Evolutionary conservation across 2,329 filamentous ascomycete genomes (phyloP).

Genomic region (Curvularia spicifera): DNA sequence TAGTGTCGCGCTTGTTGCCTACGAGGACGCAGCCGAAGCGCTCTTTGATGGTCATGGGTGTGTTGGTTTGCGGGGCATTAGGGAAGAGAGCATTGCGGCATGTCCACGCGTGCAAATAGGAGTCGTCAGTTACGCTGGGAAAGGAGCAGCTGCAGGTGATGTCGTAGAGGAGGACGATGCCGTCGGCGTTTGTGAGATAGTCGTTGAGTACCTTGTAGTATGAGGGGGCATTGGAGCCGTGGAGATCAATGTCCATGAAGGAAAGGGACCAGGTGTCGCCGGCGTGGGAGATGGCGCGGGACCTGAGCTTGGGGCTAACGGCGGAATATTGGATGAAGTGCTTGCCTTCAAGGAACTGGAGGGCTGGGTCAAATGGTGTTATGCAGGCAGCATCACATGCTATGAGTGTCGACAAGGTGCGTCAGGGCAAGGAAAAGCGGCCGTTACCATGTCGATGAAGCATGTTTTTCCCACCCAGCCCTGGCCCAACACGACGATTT

Average conservation of each 20-base stretch:
- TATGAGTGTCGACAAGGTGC: background rate
- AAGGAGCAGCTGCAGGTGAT: conserved; percentile 33
- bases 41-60: conserved; percentile 11
- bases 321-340: conserved; percentile 14
- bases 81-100: conserved; percentile 15
- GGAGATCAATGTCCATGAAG: conserved; percentile 32
- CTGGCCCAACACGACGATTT: conserved; percentile 33
- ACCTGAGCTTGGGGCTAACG: conserved; percentile 13
- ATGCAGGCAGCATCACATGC: background rate
- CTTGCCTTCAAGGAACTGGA: conserved; percentile 17
- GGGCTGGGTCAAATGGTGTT: background rate
- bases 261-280: conserved; percentile 12
- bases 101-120: conserved; percentile 25
- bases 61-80: conserved; percentile 1
- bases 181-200: conserved; percentile 22
- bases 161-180: conserved; percentile 41
- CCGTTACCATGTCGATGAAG: conserved; percentile 32
- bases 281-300: conserved; percentile 19
- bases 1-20: conserved; percentile 35
- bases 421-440: background rate
- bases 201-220: conserved; percentile 5
- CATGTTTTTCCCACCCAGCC: conserved; percentile 35
- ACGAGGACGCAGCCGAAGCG: conserved; percentile 40
- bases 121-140: conserved; percentile 25
- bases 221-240: conserved; percentile 15